Base-by-base conservation (phyloP, 2,329 filamentous ascomycete species). In the Aspergillus sp. region DNA sequence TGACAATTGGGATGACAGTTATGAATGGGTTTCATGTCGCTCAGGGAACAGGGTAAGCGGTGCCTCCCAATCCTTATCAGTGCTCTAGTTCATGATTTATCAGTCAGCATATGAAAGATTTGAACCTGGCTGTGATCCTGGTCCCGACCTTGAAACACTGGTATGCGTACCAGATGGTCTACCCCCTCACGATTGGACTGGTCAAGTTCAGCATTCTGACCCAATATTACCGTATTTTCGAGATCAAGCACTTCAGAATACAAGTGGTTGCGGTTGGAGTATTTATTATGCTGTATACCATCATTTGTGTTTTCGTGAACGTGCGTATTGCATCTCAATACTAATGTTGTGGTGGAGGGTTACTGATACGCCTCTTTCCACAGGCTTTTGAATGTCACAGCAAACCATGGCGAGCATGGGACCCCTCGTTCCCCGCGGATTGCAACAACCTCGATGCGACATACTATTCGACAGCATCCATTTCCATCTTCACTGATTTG, bases 221-320 rank as follows among this genome's bases (percentile, higher is more conserved):
- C 40, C 78, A 79, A 62, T 79, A 79, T 58, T 67, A 74, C n/a
- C 73, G 76, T n/a, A 68, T 80, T 41, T 71, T 68, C 19, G 64
- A 63, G 15, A 59, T 63, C 2, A 59, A 46, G 40, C 59, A 60
- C 23, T 70, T 70, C 49, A 62, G 67, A 27, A 51, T 59, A 11
- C 56, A 64, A 19, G 59, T 70, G 6, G 76, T 77, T 48, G 70
- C 69, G n/a, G 51, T 59, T 2, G 55, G 31, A 12, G 21, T 43
- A 14, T 48, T 62, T 21, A 54, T 61, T n/a, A 12, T 52, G 14
- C 6, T 59, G 5, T 59, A 56, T 31, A 59, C 57, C 27, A 49
- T 59, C 17, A 27, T 55, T 23, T 48, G 46, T 6, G 51, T 58
- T 12, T 58, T 58, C 17, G 52, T 55, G 5, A 55, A 53, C 37